A percentile compares a stretch with the other conserved stretches of the same genome.
Evolutionary conservation across 2,329 filamentous ascomycete species (phyloP).

Genomic region (Alternaria arbusti): DNA sequence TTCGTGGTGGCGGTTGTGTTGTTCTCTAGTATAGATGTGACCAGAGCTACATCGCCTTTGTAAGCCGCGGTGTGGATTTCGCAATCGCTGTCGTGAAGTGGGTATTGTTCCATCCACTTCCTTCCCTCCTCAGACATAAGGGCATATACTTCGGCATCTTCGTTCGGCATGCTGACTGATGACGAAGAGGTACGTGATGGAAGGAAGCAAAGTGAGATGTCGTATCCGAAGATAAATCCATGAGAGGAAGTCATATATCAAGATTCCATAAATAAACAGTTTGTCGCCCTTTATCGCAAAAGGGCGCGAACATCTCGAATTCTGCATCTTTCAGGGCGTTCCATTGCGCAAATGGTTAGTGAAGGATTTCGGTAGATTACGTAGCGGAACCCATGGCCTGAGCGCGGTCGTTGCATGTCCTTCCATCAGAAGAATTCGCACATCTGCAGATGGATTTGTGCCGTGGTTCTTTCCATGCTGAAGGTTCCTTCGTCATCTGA

Average conservation of each 20-base stretch:
- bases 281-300: background rate
- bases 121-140: background rate
- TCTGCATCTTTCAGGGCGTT: background rate
- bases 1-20: background rate
- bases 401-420: background rate
- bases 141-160: background rate
- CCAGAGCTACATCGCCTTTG: background rate
- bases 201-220: background rate
- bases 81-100: background rate
- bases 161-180: background rate
- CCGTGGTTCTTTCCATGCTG: background rate
- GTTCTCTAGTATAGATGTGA: background rate
- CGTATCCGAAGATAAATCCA: background rate
- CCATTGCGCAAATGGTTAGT: background rate
- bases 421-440: background rate
- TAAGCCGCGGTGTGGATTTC: background rate
- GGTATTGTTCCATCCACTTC: background rate
- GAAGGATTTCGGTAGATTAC: background rate
- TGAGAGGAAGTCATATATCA: background rate
- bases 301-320: background rate
- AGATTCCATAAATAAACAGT: background rate
- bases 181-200: background rate
- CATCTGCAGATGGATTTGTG: background rate
- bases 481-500: background rate
- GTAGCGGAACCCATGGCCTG: background rate